Evolutionary conservation across 176 grass and related monocot species (phyloP).

Genomic region (Typha latifolia): DNA sequence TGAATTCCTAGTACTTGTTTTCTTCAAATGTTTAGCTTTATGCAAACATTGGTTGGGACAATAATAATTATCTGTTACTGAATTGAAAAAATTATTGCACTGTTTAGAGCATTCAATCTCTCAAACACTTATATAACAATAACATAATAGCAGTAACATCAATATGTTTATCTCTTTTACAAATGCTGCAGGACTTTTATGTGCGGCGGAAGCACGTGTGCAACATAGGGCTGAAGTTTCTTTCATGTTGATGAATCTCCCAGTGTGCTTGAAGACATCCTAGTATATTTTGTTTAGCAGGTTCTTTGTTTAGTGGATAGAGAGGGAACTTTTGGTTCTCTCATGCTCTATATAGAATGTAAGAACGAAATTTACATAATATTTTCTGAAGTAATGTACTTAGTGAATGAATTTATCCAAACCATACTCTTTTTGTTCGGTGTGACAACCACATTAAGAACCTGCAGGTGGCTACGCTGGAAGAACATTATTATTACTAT

Average conservation of each 20-base stretch:
- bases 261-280: neutral
- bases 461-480: too few relatives aligned
- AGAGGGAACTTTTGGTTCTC: slow-evolving; percentile 1
- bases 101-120: neutral
- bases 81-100: neutral
- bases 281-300: neutral
- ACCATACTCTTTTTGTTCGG: too few relatives aligned
- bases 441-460: too few relatives aligned
- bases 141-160: neutral
- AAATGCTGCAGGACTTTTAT: slow-evolving; percentile 36
- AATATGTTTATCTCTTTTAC: neutral
- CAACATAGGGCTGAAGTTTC: slow-evolving; percentile 12
- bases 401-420: too few relatives aligned
- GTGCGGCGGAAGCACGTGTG: slow-evolving; percentile 42
- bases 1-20: too few relatives aligned
- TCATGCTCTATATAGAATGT: neutral
- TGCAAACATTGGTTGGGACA: too few relatives aligned
- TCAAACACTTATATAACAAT: neutral
- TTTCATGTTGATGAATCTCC: neutral
- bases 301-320: neutral
- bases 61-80: neutral
- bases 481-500: too few relatives aligned
- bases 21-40: too few relatives aligned
- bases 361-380: too few relatives aligned
- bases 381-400: too few relatives aligned